Evolutionary conservation across 2,329 filamentous ascomycete genomes (phyloP).

Genomic region (Aspergillus glaucus): DNA sequence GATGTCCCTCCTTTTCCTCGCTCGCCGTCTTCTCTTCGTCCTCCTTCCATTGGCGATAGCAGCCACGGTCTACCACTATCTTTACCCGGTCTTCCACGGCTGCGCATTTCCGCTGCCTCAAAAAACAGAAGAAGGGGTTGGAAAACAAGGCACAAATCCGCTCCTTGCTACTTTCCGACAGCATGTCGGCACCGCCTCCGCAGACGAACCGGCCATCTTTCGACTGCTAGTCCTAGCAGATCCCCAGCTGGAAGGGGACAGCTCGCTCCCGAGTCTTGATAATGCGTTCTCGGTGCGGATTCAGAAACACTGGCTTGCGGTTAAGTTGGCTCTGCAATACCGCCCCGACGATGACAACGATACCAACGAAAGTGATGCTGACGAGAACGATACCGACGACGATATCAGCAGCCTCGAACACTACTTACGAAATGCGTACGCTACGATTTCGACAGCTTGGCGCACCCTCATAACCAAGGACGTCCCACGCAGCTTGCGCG

Average conservation of each 20-base stretch:
- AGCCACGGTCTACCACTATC: conserved; percentile 72
- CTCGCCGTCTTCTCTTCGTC: conserved; percentile 42
- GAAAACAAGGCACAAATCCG: conserved; percentile 11
- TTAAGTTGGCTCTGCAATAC: conserved; percentile 9
- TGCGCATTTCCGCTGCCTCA: conserved; percentile 67
- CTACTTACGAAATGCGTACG: conserved; percentile 9
- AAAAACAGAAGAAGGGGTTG: conserved; percentile 2
- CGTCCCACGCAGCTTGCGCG: conserved; percentile 59
- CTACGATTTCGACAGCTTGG: conserved; percentile 17
- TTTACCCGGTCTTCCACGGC: conserved; percentile 73
- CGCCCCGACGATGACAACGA: background rate
- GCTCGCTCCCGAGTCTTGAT: conserved; percentile 59
- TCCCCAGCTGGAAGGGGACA: conserved; percentile 89
- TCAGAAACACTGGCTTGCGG: conserved; percentile 27
- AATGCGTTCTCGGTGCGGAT: conserved; percentile 41
- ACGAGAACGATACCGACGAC: background rate
- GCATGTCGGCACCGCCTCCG: conserved; percentile 22
- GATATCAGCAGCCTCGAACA: background rate
- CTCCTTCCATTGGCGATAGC: conserved; percentile 62
- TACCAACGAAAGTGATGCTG: background rate
- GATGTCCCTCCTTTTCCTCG: conserved; percentile 46
- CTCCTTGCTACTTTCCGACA: conserved; percentile 32
- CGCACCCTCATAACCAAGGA: conserved; percentile 55
- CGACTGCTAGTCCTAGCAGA: conserved; percentile 82
- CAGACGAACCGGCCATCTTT: conserved; percentile 58